Base-by-base conservation (phyloP, 371 early-diverging fungal genomes). In the Nematocida homosporus region DNA sequence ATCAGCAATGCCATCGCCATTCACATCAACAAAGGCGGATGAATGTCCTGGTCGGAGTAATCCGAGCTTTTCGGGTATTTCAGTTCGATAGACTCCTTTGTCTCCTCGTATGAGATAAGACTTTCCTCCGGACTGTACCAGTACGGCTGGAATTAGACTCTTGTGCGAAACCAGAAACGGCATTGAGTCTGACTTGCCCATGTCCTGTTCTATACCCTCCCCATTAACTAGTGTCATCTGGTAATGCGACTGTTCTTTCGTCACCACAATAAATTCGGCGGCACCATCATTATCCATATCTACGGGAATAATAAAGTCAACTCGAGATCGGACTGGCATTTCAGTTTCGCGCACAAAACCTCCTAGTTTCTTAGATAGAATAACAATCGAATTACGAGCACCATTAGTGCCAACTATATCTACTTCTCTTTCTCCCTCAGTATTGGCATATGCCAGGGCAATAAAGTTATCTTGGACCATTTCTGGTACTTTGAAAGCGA, bases 11-110 rank as follows among this genome's bases (percentile, higher is more conserved):
- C 77, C 60, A 53, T 78, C 48, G 34, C 79, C 79, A 55, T 52
- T 53, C 27, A 79, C 47, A 59, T 81, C 82, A 25, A 81, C 72
- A 69, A 79, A 77, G 27, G 79, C 64, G 55, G 78, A 79, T 1
- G 78, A 50, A 56, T 81, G 82, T 23, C 77, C 66, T 0, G 57
- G 32, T 29, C 67, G 42, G 2, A 81, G 65, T 6, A 38, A 64
- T 48, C 65, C 77, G 65, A 78, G 68, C 27, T 27, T 30, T 34
- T 76, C 54, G 8, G 38, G 40, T 3, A 20, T 54, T 57, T 63
- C 47, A 56, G 47, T 20, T 56, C 37, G 6, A 5, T 16, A 27
- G 8, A 16, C 50, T 27, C 18, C 25, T 16, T 18, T 16, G 8
- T 16, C 3, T 35, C 50, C 25, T 16, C 23, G 32, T 2, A 61